Base-by-base conservation (phyloP, 1,284 basidiomycete genomes). In the Sporisorium scitamineum region DNA sequence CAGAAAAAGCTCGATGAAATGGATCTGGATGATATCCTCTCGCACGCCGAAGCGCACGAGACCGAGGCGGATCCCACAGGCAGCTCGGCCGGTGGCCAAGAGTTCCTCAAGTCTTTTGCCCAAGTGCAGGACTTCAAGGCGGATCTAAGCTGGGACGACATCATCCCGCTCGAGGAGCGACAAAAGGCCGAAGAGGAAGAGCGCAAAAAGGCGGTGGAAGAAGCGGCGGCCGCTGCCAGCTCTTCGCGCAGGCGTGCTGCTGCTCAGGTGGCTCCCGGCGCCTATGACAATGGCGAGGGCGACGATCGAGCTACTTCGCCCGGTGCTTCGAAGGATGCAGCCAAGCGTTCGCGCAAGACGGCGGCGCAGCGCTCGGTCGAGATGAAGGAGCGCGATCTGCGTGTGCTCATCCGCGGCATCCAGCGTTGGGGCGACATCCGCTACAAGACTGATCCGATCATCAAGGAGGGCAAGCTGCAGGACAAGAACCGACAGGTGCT, bases 361-460 rank as follows among this genome's bases (percentile, higher is more conserved):
- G 92, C 93, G 5, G 92, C 91, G 54, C 94, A 97, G 87, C 94
- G 94, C 82, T 92, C 95, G 3, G 92, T 97, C 89, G 95, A 97
- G 86, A 89, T 99, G 72, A 98, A 95, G 86, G 95, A 98, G 86
- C 91, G 96, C 52, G 97, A 99, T 85, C 91, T 98, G 37, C 94
- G 97, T 74, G 94, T 96, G 45, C 89, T 99, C 45, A 94, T 98
- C 72, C 91, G 96, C 75, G 96, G 94, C 84, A 89, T 99, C 79
- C 95, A 97, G 84, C 92, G 95, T 64, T 99, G 96, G 95, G 97
- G 97, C 31, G 96, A 99, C 86, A 94, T 99, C 73, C 91, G 94
- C 57, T 92, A 93, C 80, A 92, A 96, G 52, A 97, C 96, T 86
- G 94, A 97, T 65, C 89, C 92, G 61, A 97, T 99, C 81, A 95